Conservation (phyloP, 305 asterid species). For the Salvia sclarea region DNA sequence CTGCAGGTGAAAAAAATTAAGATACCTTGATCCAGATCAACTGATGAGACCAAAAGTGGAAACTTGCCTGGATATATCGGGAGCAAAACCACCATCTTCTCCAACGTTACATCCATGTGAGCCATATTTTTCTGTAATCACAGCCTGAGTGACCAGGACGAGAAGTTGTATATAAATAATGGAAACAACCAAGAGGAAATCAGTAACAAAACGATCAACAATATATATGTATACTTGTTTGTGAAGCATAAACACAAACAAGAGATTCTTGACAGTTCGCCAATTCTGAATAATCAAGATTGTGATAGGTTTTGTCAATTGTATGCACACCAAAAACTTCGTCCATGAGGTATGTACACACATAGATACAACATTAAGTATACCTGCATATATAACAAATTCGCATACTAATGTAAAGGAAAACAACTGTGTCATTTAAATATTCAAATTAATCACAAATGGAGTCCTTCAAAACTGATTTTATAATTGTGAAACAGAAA, state of each 20-base stretch:
- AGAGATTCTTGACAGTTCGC: not conserved
- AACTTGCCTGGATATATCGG: conserved; percentile 86
- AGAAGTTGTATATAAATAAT: conserved; percentile 21
- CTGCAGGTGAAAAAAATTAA: conserved; percentile 50
- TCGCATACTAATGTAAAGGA: not conserved
- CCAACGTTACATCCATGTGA: conserved; percentile 88
- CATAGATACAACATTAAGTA: conserved; percentile 7
- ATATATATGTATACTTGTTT: not conserved
- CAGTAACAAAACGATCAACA: not conserved
- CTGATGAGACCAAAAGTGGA: conserved; percentile 29
- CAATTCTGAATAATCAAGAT: conserved; percentile 19
- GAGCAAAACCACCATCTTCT: conserved; percentile 97
- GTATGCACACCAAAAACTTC: conserved; percentile 23
- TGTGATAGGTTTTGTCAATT: conserved; percentile 20
- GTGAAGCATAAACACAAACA: conserved; percentile 8
- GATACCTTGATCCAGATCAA: conserved; percentile 28
- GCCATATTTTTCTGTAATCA: conserved; percentile 77
- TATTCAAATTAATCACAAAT: conserved; percentile 14
- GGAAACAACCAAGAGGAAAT: conserved; percentile 15
- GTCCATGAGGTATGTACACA: conserved; percentile 23
- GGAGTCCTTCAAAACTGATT: conserved; percentile 3
- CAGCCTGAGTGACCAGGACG: conserved; percentile 63
- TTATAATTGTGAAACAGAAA: conserved; percentile 5
- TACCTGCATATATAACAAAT: not conserved
- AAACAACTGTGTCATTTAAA: conserved; percentile 9